A percentile compares a stretch with the other conserved stretches of the same genome.
These are phyloP conservation scores for Teunomyces aglyptinius DNA, from an alignment of 805 yeast genomes.

Conservation along the genomic window DNA sequence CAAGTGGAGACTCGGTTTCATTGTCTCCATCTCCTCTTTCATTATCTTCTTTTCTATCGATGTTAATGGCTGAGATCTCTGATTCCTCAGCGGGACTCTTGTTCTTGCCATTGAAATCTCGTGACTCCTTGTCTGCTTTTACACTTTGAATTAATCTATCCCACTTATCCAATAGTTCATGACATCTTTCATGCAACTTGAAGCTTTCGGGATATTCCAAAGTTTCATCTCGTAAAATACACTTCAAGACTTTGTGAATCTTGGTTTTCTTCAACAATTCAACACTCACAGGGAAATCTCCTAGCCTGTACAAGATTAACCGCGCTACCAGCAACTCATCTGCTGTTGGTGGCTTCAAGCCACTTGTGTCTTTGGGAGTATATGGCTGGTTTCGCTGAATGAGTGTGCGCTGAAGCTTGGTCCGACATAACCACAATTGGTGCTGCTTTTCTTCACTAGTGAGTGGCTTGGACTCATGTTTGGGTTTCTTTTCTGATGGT, in stretches of 20 bases:
- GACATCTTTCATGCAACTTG: conserved; percentile 45
- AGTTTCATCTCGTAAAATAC: conserved; percentile 39
- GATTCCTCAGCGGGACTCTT: conserved; percentile 8
- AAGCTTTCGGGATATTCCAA: conserved; percentile 44
- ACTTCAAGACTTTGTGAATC: conserved; percentile 52
- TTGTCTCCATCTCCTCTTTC: conserved; percentile 3
- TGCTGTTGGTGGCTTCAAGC: conserved; percentile 39
- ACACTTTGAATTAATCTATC: conserved; percentile 32
- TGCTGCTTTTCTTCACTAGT: conserved; percentile 43
- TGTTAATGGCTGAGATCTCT: conserved; percentile 11
- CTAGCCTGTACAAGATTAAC: conserved; percentile 39
- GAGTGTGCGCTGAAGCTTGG: conserved; percentile 47
- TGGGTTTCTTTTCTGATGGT: conserved; percentile 4
- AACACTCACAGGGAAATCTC: conserved; percentile 40
- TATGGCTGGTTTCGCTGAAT: conserved; percentile 44
- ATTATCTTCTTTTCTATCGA: conserved; percentile 9
- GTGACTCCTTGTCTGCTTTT: conserved; percentile 27
- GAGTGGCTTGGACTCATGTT: conserved; percentile 12
- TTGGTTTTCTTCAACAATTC: conserved; percentile 45
- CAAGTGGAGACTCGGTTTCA: conserved; percentile 2
- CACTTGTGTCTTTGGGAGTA: conserved; percentile 35
- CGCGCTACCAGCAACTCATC: conserved; percentile 44
- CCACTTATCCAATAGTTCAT: conserved; percentile 43
- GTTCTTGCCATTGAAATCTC: conserved; percentile 1
- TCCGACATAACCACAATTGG: conserved; percentile 48